These are phyloP conservation scores for Vitis hybrid DNA, from an alignment of 177 flowering plant species.

Conservation along the genomic window DNA sequence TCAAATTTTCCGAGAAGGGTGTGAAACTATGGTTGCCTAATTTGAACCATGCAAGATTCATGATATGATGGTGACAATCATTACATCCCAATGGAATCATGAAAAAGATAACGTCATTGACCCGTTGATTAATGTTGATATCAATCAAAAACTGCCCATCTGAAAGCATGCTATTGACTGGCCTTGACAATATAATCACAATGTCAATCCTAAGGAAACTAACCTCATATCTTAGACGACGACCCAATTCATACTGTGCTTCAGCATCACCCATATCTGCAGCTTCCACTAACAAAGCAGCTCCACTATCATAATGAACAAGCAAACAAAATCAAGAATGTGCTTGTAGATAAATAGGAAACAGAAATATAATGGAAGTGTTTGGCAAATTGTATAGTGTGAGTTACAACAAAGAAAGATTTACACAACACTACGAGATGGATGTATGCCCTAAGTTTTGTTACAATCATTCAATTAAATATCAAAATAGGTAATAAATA, in stretches of 20 bases:
- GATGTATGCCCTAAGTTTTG: not conserved
- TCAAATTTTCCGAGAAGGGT: too few relatives aligned
- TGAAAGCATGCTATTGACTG: not conserved
- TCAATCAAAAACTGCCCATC: too few relatives aligned
- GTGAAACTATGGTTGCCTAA: too few relatives aligned
- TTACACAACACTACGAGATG: not conserved
- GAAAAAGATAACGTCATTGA: too few relatives aligned
- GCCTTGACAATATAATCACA: not conserved
- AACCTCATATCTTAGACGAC: constrained; percentile 82
- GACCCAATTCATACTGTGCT: constrained; percentile 86
- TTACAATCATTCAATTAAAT: too few relatives aligned
- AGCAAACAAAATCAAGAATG: not conserved
- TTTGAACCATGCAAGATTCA: too few relatives aligned
- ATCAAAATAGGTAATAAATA: too few relatives aligned
- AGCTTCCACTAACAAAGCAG: constrained; percentile 94
- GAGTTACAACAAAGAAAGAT: not conserved
- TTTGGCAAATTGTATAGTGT: not conserved
- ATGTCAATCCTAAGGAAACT: constrained; percentile 11
- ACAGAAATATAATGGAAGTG: too few relatives aligned
- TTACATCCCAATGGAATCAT: too few relatives aligned
- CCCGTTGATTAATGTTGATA: too few relatives aligned
- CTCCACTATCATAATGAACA: constrained; percentile 57
- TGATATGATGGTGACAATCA: too few relatives aligned
- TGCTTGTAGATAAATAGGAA: too few relatives aligned
- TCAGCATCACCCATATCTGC: constrained; percentile 94